These are phyloP conservation scores for Hypomontagnella monticulosa DNA, from an alignment of 495 filamentous ascomycete genomes.

Conservation along the genomic window DNA sequence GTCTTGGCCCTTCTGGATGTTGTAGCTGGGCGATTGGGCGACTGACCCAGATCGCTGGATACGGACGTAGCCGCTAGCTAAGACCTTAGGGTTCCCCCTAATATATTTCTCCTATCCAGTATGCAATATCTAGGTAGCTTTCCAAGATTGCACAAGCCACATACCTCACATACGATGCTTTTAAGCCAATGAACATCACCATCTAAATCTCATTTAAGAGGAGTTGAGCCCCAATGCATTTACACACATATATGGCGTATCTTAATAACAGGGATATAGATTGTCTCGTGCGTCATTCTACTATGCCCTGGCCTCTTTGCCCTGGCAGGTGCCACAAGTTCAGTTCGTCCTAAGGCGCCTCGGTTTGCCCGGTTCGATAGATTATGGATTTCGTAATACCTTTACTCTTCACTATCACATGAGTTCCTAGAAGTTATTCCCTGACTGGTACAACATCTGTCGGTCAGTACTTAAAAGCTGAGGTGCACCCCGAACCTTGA, in stretches of 20 bases:
- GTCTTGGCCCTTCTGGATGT: too few relatives aligned
- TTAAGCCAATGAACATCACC: too few relatives aligned
- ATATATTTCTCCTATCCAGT: too few relatives aligned
- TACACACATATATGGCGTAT: too few relatives aligned
- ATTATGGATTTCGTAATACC: slow-evolving; percentile 2
- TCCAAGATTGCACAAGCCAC: too few relatives aligned
- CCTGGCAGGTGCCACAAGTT: slow-evolving; percentile 30
- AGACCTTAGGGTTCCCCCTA: too few relatives aligned
- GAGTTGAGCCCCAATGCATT: too few relatives aligned
- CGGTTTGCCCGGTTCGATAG: slow-evolving; percentile 29
- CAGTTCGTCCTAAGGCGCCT: slow-evolving; percentile 21
- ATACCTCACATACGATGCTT: too few relatives aligned
- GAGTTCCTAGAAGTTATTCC: slow-evolving; percentile 17
- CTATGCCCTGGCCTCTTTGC: not conserved
- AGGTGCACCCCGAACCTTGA: slow-evolving; percentile 1
- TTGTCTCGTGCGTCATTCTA: slow-evolving; percentile 34
- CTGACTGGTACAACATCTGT: not conserved
- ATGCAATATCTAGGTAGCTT: too few relatives aligned
- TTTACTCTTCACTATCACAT: slow-evolving; percentile 33
- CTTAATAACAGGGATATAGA: slow-evolving; percentile 10
- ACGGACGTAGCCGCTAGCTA: not conserved
- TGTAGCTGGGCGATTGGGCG: slow-evolving; percentile 14
- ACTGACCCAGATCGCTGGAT: slow-evolving; percentile 29
- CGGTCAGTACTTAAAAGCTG: slow-evolving; percentile 20
- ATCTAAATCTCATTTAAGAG: too few relatives aligned